Evolutionary conservation across 2,329 filamentous ascomycete species (phyloP), one percentile per base, ranked within the genome.

Genomic region (Cucurbitaria berberidis): DNA sequence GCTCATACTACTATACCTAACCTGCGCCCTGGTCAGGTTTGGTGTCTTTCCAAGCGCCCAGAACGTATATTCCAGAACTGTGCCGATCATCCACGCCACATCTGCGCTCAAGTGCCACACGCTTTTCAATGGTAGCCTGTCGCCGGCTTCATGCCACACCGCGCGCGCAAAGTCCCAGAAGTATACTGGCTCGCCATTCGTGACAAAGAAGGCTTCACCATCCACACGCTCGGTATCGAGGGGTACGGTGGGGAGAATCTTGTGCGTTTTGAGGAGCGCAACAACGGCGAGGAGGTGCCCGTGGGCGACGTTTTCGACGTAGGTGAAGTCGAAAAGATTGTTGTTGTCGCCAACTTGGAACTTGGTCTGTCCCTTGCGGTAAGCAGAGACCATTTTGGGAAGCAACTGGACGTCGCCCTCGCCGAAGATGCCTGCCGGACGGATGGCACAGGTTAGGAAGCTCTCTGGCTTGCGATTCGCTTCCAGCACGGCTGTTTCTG

Each of bases 1-100:
- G 51, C 86, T 89, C 86, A 91, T 89, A 72, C 84, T 87, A 68
- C 85, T 86, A 73, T 88, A 90, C 61, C 83, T 78, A 55, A 89
- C 78, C 61, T 80, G 76, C 51, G 76, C 74, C 53, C 75, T 62
- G 10, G 77, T 80, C 61, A 82, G 48, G 43, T 78, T 81, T 15
- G 80, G 79, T 58, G 73, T 78, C 60, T 69, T 71, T 7, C 78
- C 78, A 27, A 78, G 41, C 8, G 75, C 45, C 76, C 78, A 80
- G 61, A 77, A 80, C 3, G 77, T 57, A 67, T 71, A 77, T 55
- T 81, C 79, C 48, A 81, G 68, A 5, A 79, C 52, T 2, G 67
- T 74, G 9, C 78, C 78, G 40, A 81, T 66, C 27, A 71, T 65
- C 59, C 77, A 65, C 10, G 76, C 77, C 26, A 79, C 53, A 13